Percentiles rank a stretch among this genome's conserved stretches.
These are phyloP conservation scores for Metschnikowia dekortorum DNA, from an alignment of 805 yeast species.

Conservation along the genomic window DNA sequence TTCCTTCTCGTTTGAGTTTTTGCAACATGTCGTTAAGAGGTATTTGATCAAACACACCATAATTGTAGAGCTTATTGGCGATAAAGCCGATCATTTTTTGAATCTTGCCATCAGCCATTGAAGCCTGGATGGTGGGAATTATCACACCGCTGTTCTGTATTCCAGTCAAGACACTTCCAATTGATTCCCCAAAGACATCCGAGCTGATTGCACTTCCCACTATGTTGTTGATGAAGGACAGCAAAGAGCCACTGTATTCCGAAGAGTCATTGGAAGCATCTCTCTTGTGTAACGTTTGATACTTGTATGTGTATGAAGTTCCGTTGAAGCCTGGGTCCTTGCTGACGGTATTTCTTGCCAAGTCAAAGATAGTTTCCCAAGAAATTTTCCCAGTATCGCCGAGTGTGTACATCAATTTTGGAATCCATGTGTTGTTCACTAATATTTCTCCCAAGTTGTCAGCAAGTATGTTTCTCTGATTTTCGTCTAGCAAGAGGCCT, in stretches of 20 bases:
- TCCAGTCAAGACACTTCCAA: conserved; percentile 24
- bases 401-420: conserved; percentile 26
- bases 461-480: conserved; percentile 24
- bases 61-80: conserved; percentile 26
- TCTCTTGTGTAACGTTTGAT: not conserved
- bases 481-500: conserved; percentile 26
- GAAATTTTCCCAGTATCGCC: conserved; percentile 31
- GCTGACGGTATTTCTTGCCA: conserved; percentile 25
- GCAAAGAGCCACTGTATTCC: conserved; percentile 28
- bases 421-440: conserved; percentile 26
- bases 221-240: conserved; percentile 28
- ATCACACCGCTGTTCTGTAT: conserved; percentile 29
- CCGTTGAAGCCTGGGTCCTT: conserved; percentile 24
- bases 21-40: conserved; percentile 23
- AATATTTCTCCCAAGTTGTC: conserved; percentile 25
- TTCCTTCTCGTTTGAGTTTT: conserved; percentile 20
- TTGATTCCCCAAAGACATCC: conserved; percentile 17
- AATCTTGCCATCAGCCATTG: conserved; percentile 19
- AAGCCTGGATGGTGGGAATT: conserved; percentile 23
- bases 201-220: conserved; percentile 22
- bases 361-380: conserved; percentile 27
- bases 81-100: conserved; percentile 20
- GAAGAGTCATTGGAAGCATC: conserved; percentile 7
- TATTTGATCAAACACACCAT: conserved; percentile 30
- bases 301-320: conserved; percentile 6